A percentile compares a stretch with the other conserved stretches of the same genome.
Evolutionary conservation across 2,329 filamentous ascomycete genomes (phyloP).

Genomic region (Sclerotinia sclerotiorum): DNA sequence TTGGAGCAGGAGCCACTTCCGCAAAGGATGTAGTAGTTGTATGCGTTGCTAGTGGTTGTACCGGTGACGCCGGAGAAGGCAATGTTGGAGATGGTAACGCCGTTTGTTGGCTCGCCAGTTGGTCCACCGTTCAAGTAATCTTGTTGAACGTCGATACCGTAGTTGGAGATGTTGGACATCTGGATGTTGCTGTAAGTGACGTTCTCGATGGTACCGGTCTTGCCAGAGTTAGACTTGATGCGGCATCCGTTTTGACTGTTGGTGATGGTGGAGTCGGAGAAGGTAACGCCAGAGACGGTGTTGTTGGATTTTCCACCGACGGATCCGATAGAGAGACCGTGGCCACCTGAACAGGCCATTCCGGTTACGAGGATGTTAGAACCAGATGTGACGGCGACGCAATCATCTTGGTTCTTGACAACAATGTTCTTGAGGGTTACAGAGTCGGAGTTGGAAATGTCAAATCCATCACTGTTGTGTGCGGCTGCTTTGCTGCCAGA

Average conservation of each 20-base stretch:
- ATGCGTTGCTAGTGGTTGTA: slow-evolving; percentile 41
- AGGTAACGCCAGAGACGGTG: slow-evolving; percentile 52
- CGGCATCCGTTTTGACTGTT: slow-evolving; percentile 53
- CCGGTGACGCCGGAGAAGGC: slow-evolving; percentile 48
- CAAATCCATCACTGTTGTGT: slow-evolving; percentile 57
- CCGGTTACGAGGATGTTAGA: slow-evolving; percentile 39
- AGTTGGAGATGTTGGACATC: slow-evolving; percentile 48
- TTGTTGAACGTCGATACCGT: slow-evolving; percentile 56
- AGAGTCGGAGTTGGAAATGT: slow-evolving; percentile 48
- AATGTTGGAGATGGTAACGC: slow-evolving; percentile 53
- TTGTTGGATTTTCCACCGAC: slow-evolving; percentile 57
- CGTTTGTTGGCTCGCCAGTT: slow-evolving; percentile 32
- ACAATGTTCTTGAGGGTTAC: slow-evolving; percentile 52
- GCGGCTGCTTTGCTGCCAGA: slow-evolving; percentile 33
- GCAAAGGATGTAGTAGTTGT: slow-evolving; percentile 54
- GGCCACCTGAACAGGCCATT: slow-evolving; percentile 37
- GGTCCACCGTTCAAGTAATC: slow-evolving; percentile 46
- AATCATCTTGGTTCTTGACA: slow-evolving; percentile 60
- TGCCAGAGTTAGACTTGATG: slow-evolving; percentile 42
- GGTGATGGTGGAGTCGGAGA: slow-evolving; percentile 49
- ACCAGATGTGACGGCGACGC: slow-evolving; percentile 58
- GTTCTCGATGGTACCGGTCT: slow-evolving; percentile 45
- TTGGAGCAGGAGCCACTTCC: slow-evolving; percentile 49
- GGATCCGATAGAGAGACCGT: slow-evolving; percentile 57
- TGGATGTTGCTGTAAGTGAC: slow-evolving; percentile 55